phyloP scores from a whole-genome alignment of 192 early-diverging fungal genomes.

The Chytriomyces sp. region DNA sequence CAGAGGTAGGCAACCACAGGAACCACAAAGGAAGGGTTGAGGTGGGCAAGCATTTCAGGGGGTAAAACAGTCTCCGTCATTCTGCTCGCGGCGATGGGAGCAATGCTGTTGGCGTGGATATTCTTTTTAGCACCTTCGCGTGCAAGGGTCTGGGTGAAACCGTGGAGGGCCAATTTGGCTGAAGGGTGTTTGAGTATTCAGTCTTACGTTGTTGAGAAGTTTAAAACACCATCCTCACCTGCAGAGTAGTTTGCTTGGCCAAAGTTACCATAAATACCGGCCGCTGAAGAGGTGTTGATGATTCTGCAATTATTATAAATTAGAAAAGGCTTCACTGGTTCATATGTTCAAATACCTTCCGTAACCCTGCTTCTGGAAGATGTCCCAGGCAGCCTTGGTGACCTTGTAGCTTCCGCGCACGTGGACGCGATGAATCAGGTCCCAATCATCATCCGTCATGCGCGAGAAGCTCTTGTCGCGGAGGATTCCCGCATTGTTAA shows the following conservation, averaged over 20 bases:
- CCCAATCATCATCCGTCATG: constrained; percentile 99
- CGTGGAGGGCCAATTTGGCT: constrained; percentile 93
- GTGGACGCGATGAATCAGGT: constrained; percentile 88
- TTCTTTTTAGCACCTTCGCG: constrained; percentile 94
- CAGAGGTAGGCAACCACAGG: constrained; percentile 89
- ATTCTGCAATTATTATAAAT: constrained; percentile 47
- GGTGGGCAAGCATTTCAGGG: constrained; percentile 88
- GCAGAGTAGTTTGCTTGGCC: constrained; percentile 87
- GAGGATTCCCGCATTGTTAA: constrained; percentile 96
- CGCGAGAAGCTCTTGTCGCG: constrained; percentile 95
- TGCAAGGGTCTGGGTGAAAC: constrained; percentile 89
- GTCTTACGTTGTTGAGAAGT: background rate
- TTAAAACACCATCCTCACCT: constrained; percentile 44
- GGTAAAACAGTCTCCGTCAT: constrained; percentile 95
- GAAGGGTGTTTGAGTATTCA: constrained; percentile 3
- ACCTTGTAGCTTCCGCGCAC: constrained; percentile 93
- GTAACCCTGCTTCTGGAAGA: constrained; percentile 94
- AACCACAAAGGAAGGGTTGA: constrained; percentile 96
- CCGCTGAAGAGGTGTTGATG: constrained; percentile 92
- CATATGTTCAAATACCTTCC: constrained; percentile 63
- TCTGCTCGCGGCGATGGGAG: constrained; percentile 93
- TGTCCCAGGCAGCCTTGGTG: constrained; percentile 94
- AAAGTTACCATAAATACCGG: constrained; percentile 99
- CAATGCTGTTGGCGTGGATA: constrained; percentile 91
- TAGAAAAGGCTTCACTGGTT: no score